Evolutionary conservation across 2,329 filamentous ascomycete genomes (phyloP), one percentile per base, ranked within the genome.

Genomic region (Beauveria varroae): DNA sequence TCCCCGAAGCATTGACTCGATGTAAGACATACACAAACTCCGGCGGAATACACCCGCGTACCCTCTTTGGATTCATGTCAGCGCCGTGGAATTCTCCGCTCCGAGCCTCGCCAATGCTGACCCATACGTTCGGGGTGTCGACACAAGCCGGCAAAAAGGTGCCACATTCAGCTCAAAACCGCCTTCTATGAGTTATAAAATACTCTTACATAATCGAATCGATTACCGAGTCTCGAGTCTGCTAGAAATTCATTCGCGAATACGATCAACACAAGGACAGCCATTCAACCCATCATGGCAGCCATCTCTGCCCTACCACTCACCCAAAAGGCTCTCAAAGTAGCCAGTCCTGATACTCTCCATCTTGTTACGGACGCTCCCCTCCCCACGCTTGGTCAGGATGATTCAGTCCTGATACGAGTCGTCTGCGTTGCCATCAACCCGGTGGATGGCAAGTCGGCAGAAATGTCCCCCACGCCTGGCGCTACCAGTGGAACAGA

Each of bases 401-500:
- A 53, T 24, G 34, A 53, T 18, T 22, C 30, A 5, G 52, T 44
- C 24, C 18, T 57, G 24, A 49, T 61, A 16, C 43, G 51, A 28
- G 28, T 50, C 5, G 34, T 34, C 22, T 30, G n/a, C 16, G 59
- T 61, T n/a, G 59, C 41, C 20, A 44, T 61, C 40, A 61, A 61
- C 22, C 59, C 59, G 10, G 54, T 44, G 5, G 59, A 61, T 18
- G 54, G 54, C 59, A 61, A 61, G 59, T 47, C 54, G 52, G 51
- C 59, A 14, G 40, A 43, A 20, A 34, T 43, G 37, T 57, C 41
- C 0, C 41, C 54, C 1, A 57, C 54, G 3, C 41, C 54, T 5
- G 54, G 54, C 24, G 54, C 54, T 18, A 47, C 54, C 14, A 43
- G 37, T 28, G 54, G 41, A 9, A 22, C 18, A 18, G 54, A 47